Percentiles rank a stretch among this genome's conserved stretches.
These are phyloP conservation scores for Carpinus viminea DNA, from an alignment of 306 rosid species.

Conservation along the genomic window DNA sequence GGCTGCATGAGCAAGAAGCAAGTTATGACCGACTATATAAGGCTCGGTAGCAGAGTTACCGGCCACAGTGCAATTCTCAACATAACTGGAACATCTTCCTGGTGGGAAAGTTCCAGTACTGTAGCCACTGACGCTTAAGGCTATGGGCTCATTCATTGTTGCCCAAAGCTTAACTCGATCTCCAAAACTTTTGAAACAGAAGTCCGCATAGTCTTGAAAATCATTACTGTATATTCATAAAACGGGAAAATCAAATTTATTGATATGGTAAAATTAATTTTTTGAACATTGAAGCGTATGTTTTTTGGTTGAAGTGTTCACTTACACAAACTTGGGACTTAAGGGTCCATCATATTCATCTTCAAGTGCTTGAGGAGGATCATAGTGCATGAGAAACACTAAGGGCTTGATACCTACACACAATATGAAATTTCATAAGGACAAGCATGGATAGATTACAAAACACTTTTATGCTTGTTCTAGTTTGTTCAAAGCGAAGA, in stretches of 20 bases:
- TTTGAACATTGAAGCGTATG: too few relatives aligned
- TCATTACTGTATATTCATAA: slow-evolving; percentile 26
- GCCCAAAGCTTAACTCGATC: slow-evolving; percentile 46
- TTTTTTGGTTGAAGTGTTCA: not conserved
- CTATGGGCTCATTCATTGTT: slow-evolving; percentile 42
- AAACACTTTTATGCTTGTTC: too few relatives aligned
- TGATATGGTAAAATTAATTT: too few relatives aligned
- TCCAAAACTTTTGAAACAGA: slow-evolving; percentile 45
- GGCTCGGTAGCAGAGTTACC: slow-evolving; percentile 47
- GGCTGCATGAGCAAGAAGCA: slow-evolving; percentile 41
- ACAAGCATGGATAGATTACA: too few relatives aligned
- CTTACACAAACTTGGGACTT: slow-evolving; percentile 38
- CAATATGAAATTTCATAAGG: not conserved
- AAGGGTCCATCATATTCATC: slow-evolving; percentile 40
- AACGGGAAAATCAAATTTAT: too few relatives aligned
- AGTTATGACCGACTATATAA: slow-evolving; percentile 39
- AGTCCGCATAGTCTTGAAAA: slow-evolving; percentile 30
- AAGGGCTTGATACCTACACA: slow-evolving; percentile 35
- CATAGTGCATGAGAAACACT: slow-evolving; percentile 41
- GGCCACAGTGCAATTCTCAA: slow-evolving; percentile 28
- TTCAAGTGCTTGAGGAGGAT: slow-evolving; percentile 47
- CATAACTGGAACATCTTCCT: slow-evolving; percentile 42
- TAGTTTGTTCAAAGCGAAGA: too few relatives aligned
- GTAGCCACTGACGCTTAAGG: slow-evolving; percentile 22
- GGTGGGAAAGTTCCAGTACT: slow-evolving; percentile 35